phyloP scores from a whole-genome alignment of 2,329 filamentous ascomycete genomes.

The Aspergillus spinulosporus region DNA sequence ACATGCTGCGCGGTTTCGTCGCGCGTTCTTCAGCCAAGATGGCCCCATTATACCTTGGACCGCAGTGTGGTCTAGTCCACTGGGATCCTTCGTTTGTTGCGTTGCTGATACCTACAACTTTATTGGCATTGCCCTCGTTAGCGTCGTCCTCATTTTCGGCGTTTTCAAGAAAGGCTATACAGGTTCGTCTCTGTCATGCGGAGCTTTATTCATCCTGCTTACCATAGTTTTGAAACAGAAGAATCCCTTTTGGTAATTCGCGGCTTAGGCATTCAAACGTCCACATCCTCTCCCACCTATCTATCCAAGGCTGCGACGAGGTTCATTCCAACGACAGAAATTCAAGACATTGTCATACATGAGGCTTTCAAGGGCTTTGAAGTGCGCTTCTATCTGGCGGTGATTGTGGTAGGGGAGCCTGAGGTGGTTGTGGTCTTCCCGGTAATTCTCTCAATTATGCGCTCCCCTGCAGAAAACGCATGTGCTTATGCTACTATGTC shows the following conservation, averaged over 20 bases:
- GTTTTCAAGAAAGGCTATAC: constrained; percentile 53
- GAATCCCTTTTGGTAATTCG: constrained; percentile 88
- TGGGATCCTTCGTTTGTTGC: constrained; percentile 35
- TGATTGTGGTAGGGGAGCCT: constrained; percentile 85
- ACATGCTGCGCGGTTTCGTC: constrained; percentile 36
- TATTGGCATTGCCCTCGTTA: constrained; percentile 42
- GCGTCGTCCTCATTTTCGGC: constrained; percentile 44
- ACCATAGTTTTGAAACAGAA: constrained; percentile 49
- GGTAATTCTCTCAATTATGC: constrained; percentile 40
- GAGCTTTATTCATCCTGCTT: constrained; percentile 8
- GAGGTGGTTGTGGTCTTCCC: constrained; percentile 96
- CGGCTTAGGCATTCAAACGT: constrained; percentile 87
- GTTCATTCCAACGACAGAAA: constrained; percentile 87
- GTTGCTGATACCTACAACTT: constrained; percentile 45
- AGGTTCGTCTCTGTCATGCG: constrained; percentile 41
- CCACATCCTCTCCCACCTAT: constrained; percentile 68
- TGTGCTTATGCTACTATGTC: constrained; percentile 2
- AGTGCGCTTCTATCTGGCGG: constrained; percentile 82
- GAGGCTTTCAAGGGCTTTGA: constrained; percentile 93
- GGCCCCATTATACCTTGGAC: constrained; percentile 31
- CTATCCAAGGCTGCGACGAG: constrained; percentile 63
- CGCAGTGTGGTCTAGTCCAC: constrained; percentile 35
- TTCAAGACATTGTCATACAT: constrained; percentile 90
- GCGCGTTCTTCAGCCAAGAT: constrained; percentile 29
- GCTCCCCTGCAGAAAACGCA: neutral